phyloP scores from a whole-genome alignment of 768 basidiomycete species.

The Russula compacta region DNA sequence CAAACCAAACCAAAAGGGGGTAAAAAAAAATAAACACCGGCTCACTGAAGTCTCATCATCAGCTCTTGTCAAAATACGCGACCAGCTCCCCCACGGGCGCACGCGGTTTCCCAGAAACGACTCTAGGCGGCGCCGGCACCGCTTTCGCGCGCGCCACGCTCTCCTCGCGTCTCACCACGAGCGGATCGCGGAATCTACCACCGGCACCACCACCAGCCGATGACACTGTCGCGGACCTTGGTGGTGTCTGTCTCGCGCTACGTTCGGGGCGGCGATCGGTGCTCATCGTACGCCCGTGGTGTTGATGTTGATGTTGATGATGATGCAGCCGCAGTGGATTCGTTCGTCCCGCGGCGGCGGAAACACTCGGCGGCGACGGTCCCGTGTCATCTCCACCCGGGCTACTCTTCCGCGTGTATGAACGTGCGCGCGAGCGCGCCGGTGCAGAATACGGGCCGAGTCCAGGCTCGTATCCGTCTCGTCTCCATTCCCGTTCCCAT shows the following conservation, averaged over 20 bases:
- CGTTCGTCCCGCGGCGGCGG: slow-evolving; percentile 11
- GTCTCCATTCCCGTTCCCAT: slow-evolving; percentile 7
- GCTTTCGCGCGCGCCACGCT: slow-evolving; percentile 31
- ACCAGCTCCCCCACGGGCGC: slow-evolving; percentile 70
- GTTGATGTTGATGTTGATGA: too few relatives aligned
- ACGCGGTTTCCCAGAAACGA: slow-evolving; percentile 41
- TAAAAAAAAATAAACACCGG: background rate
- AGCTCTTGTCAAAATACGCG: slow-evolving; percentile 61
- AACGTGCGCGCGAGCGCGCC: background rate
- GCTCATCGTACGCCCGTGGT: slow-evolving; percentile 11
- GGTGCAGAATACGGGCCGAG: background rate
- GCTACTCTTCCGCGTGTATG: background rate
- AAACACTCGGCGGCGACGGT: background rate
- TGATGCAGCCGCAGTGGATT: slow-evolving; percentile 18
- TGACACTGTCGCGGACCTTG: slow-evolving; percentile 31
- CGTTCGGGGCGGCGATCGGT: background rate
- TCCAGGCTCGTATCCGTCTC: slow-evolving; percentile 13
- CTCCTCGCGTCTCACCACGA: slow-evolving; percentile 59
- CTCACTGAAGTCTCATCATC: background rate
- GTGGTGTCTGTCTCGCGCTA: slow-evolving; percentile 1
- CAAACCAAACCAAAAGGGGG: background rate
- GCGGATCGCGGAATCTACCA: slow-evolving; percentile 60
- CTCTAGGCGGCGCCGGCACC: slow-evolving; percentile 38
- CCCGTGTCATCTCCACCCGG: background rate
- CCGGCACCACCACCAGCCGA: background rate